Conservation (phyloP, 2,329 filamentous ascomycete genomes). For the Pyrenophora tritici-repentis region DNA sequence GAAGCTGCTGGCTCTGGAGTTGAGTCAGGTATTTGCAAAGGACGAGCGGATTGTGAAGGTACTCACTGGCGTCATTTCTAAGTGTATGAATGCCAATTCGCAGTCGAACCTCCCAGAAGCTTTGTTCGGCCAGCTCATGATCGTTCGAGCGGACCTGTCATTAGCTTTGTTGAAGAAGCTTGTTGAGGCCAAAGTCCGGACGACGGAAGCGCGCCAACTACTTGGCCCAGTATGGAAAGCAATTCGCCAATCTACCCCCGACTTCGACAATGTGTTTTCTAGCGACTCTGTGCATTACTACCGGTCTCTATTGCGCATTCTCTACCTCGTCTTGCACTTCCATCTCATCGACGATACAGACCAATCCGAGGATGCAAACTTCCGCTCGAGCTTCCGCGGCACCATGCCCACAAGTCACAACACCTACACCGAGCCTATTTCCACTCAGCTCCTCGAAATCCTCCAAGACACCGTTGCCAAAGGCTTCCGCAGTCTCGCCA, state of each 20-base stretch:
- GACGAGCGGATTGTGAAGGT: constrained; percentile 66
- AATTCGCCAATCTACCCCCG: constrained; percentile 58
- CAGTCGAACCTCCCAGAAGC: constrained; percentile 72
- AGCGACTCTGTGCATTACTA: constrained; percentile 71
- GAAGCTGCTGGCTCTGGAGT: constrained; percentile 84
- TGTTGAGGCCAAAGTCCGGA: constrained; percentile 60
- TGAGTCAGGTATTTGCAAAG: constrained; percentile 67
- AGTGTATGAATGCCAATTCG: constrained; percentile 80
- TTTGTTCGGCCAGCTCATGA: constrained; percentile 79
- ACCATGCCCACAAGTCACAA: constrained; percentile 52
- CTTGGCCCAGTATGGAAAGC: constrained; percentile 66
- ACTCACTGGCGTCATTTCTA: constrained; percentile 74
- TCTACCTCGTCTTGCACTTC: constrained; percentile 80
- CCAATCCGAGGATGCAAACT: constrained; percentile 24
- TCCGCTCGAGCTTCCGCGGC: constrained; percentile 45
- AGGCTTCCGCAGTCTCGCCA: constrained; percentile 81
- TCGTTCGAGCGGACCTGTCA: constrained; percentile 77
- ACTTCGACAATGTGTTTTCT: constrained; percentile 64
- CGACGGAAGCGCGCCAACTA: constrained; percentile 58
- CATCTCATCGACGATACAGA: constrained; percentile 53
- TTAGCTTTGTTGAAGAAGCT: constrained; percentile 82
- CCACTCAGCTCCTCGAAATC: constrained; percentile 69
- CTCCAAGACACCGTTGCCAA: constrained; percentile 77
- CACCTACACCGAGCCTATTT: constrained; percentile 29
- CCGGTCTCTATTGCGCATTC: constrained; percentile 78